Base-by-base conservation (phyloP, 2,329 filamentous ascomycete species). In the Fonsecaea multimorphosa region DNA sequence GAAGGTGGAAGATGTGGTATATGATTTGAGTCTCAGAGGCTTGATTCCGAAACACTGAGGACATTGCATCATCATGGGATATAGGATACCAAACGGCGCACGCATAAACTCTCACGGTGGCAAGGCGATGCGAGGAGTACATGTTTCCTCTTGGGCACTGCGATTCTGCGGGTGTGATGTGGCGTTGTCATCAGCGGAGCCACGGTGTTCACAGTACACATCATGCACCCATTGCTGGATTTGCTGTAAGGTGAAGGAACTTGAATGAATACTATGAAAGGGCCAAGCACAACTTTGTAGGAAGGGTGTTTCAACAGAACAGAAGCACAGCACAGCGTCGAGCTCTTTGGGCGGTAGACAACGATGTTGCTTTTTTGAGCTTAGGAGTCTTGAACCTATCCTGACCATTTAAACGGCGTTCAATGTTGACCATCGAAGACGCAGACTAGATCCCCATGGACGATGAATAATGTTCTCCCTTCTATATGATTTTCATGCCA, bases 1-100 rank as follows among this genome's bases (percentile, higher is more conserved):
- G 84, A 94, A 96, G 77, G 92, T 97, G 12, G 95, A 99, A 82
- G 95, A 98, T 76, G 93, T 99, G 12, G 94, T 98, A 58, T 99
- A 99, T 75, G 95, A 99, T 77, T 81, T 99, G 63, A 94, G 91
- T 27, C 81, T 99, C 75, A 86, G 95, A 65, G 94, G 95, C 58
- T 78, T 98, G 74, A 84, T 96, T 56, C 87, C 89, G 52, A 82
- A 85, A 54, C 40, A 60, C 22, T 49, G 44, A 49, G 44, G 5
- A 19, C 16, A 8, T 9, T 16, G 6, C 38, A 44, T 24, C 6
- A 5, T 5, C 19, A 24, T 49, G 9, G 19, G 6, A 49, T 49
- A 22, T 14, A 24, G 11, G 19, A 27, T 8, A 9, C 22, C 22
- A 24, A 24, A 19, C 11, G 44, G 1, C 2, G 44, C 22, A 27